Evolutionary conservation across 2,329 filamentous ascomycete genomes (phyloP).

Genomic region (Calonectria leucothoes): DNA sequence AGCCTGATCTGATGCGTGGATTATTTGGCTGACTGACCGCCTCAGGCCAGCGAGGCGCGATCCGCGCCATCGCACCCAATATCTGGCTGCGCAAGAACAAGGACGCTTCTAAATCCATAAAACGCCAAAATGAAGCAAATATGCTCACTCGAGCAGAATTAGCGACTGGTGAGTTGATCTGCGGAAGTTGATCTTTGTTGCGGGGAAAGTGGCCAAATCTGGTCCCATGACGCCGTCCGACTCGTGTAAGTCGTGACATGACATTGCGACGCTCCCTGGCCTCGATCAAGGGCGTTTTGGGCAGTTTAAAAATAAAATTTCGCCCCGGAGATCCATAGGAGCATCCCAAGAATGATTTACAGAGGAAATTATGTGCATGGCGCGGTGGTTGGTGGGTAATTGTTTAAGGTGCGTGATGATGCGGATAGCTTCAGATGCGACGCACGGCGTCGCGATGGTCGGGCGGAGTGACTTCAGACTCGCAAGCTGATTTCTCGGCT

Average conservation of each 20-base stretch:
- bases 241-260: slow-evolving; percentile 42
- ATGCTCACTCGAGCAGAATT: not conserved
- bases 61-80: not conserved
- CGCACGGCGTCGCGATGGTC: slow-evolving; percentile 29
- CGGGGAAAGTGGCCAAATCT: slow-evolving; percentile 12
- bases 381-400: slow-evolving; percentile 33
- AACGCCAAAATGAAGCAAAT: not conserved
- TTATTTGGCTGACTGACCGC: slow-evolving; percentile 10
- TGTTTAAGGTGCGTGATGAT: slow-evolving; percentile 36
- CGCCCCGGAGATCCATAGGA: slow-evolving; percentile 3
- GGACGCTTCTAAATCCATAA: not conserved
- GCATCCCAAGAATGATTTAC: not conserved
- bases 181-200: not conserved
- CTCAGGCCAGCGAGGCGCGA: not conserved
- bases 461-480: slow-evolving; percentile 45
- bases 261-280: slow-evolving; percentile 15
- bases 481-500: slow-evolving; percentile 12
- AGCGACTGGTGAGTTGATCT: not conserved
- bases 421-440: slow-evolving; percentile 50
- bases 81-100: not conserved
- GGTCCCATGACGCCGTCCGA: slow-evolving; percentile 37
- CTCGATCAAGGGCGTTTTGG: not conserved
- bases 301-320: slow-evolving; percentile 34
- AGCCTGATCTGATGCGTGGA: not conserved
- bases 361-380: slow-evolving; percentile 8